Conservation (phyloP, 805 yeast genomes). For the Metschnikowia colocasiae region DNA sequence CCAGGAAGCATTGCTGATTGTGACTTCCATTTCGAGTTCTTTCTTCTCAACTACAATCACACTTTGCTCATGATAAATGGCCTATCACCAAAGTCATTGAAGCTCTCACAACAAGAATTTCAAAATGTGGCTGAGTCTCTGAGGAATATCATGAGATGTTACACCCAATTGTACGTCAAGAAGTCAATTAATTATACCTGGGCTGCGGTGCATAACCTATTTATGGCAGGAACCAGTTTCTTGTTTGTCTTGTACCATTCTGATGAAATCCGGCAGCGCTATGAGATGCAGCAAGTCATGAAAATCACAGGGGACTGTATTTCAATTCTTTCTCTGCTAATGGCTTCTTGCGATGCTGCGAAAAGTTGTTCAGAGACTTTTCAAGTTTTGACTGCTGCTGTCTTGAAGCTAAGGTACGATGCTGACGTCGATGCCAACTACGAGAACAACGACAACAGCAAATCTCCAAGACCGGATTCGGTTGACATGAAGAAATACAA, state of each 20-base stretch:
- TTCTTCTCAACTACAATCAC: slow-evolving; percentile 73
- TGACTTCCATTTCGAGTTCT: slow-evolving; percentile 65
- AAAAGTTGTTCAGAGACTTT: slow-evolving; percentile 65
- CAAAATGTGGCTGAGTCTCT: slow-evolving; percentile 59
- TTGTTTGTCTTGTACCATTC: slow-evolving; percentile 73
- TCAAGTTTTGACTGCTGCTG: slow-evolving; percentile 68
- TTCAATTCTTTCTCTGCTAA: slow-evolving; percentile 55
- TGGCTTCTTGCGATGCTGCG: slow-evolving; percentile 78
- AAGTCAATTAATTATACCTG: slow-evolving; percentile 78
- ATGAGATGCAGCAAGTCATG: slow-evolving; percentile 42
- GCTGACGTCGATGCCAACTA: slow-evolving; percentile 22
- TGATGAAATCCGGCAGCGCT: slow-evolving; percentile 44
- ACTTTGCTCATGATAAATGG: slow-evolving; percentile 72
- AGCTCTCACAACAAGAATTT: slow-evolving; percentile 52
- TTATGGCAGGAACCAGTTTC: slow-evolving; percentile 85
- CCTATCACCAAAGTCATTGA: slow-evolving; percentile 64
- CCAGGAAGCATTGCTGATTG: slow-evolving; percentile 56
- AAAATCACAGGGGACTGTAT: slow-evolving; percentile 54
- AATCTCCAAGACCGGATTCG: background rate
- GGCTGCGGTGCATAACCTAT: slow-evolving; percentile 87
- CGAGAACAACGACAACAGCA: background rate
- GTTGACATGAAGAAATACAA: background rate
- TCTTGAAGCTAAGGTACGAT: slow-evolving; percentile 54
- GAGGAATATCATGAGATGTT: slow-evolving; percentile 60
- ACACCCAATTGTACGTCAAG: slow-evolving; percentile 52